Conservation (phyloP, 2,329 filamentous ascomycete species). For the Westerdykella sp. region DNA sequence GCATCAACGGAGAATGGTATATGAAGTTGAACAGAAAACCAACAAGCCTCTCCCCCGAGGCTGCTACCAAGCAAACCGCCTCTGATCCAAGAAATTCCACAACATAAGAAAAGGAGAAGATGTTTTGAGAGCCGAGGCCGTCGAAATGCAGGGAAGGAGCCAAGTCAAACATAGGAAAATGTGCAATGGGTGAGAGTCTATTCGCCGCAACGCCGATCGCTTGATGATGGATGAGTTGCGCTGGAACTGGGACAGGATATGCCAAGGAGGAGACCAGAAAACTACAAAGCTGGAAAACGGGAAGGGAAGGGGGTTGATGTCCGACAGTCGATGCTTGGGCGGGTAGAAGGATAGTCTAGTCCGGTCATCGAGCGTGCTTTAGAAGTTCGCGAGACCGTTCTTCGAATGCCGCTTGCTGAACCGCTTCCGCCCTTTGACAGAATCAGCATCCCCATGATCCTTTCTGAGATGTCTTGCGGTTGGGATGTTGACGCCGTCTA, state of each 20-base stretch:
- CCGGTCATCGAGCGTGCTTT: constrained; percentile 11
- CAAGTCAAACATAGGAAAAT: background rate
- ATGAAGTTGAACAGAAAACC: background rate
- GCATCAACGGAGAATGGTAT: background rate
- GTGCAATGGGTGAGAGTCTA: background rate
- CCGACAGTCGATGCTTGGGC: constrained; percentile 1
- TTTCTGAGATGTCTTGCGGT: constrained; percentile 46
- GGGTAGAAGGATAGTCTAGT: constrained; percentile 1
- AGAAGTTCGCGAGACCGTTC: constrained; percentile 89
- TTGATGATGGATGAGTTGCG: constrained; percentile 15
- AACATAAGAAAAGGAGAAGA: background rate
- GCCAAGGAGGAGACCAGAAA: constrained; percentile 2
- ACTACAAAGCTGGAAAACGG: background rate
- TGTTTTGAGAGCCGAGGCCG: background rate
- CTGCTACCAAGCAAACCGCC: background rate
- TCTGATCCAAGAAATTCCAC: background rate
- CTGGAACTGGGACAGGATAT: constrained; percentile 8
- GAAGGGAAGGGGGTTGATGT: background rate
- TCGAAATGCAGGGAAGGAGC: background rate
- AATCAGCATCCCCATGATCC: constrained; percentile 47
- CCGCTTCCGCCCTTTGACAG: constrained; percentile 54
- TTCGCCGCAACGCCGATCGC: constrained; percentile 21
- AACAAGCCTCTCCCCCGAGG: background rate
- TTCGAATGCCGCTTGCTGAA: constrained; percentile 94
- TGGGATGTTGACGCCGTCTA: constrained; percentile 45